Percentiles rank a stretch among this genome's conserved stretches.
Evolutionary conservation across 179 eudicot genomes (phyloP).

Genomic region (Silene noctiflora): DNA sequence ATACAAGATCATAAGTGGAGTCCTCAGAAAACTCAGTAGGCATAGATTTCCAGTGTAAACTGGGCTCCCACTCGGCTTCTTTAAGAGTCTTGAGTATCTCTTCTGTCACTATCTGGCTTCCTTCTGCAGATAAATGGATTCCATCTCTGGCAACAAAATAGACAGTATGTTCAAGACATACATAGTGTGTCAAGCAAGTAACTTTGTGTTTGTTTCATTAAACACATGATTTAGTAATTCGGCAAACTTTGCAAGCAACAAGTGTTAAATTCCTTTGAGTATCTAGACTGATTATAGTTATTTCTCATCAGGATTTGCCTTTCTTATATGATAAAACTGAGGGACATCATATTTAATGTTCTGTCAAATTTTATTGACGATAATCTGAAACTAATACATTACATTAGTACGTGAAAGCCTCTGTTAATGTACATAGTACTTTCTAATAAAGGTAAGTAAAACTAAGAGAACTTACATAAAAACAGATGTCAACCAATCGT

Average conservation of each 20-base stretch:
- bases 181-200: not conserved
- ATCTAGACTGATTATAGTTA: not conserved
- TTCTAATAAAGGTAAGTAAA: not conserved
- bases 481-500: slow-evolving; percentile 66
- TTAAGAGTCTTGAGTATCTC: slow-evolving; percentile 66
- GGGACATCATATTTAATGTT: not conserved
- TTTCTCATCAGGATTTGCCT: not conserved
- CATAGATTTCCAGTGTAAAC: slow-evolving; percentile 76
- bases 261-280: not conserved
- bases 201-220: not conserved
- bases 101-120: slow-evolving; percentile 71
- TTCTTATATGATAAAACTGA: not conserved
- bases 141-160: slow-evolving; percentile 57
- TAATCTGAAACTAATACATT: not conserved
- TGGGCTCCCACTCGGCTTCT: slow-evolving; percentile 87
- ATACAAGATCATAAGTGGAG: slow-evolving; percentile 58
- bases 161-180: not conserved
- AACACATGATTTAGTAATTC: not conserved
- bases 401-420: not conserved
- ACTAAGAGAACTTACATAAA: slow-evolving; percentile 58
- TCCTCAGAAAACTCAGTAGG: slow-evolving; percentile 75
- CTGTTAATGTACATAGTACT: not conserved
- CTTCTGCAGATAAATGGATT: slow-evolving; percentile 72
- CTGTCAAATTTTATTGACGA: not conserved
- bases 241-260: not conserved